A percentile compares a stretch with the other conserved stretches of the same genome.
These are phyloP conservation scores for Inosperma sp. DNA, from an alignment of 768 basidiomycete genomes.

Conservation along the genomic window DNA sequence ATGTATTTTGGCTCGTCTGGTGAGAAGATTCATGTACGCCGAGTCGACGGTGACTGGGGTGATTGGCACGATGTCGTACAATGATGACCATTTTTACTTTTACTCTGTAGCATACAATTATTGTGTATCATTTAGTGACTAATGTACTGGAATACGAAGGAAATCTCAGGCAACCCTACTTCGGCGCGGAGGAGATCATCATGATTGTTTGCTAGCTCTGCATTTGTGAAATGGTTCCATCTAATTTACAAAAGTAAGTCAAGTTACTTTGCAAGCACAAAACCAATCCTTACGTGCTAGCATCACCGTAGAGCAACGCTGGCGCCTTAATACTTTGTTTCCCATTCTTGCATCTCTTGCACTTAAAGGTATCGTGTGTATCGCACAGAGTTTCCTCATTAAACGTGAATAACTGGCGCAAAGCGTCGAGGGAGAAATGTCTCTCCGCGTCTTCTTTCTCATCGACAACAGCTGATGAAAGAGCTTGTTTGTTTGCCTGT, in stretches of 20 bases:
- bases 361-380: slow-evolving; percentile 98
- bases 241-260: slow-evolving; percentile 37
- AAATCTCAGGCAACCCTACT: slow-evolving; percentile 75
- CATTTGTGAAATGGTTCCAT: slow-evolving; percentile 97
- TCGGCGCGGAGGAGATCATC: slow-evolving; percentile 94
- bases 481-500: slow-evolving; percentile 92
- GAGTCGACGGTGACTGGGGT: slow-evolving; percentile 66
- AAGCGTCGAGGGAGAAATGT: slow-evolving; percentile 86
- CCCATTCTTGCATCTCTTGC: slow-evolving; percentile 84
- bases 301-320: slow-evolving; percentile 91
- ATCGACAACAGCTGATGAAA: slow-evolving; percentile 97
- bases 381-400: slow-evolving; percentile 84
- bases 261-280: neutral
- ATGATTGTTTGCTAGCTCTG: slow-evolving; percentile 84
- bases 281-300: slow-evolving; percentile 76
- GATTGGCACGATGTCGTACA: slow-evolving; percentile 63
- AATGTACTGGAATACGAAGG: slow-evolving; percentile 95
- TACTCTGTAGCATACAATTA: slow-evolving; percentile 11
- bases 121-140: slow-evolving; percentile 54
- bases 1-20: slow-evolving; percentile 75
- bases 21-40: slow-evolving; percentile 73
- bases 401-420: slow-evolving; percentile 88
- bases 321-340: slow-evolving; percentile 78
- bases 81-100: slow-evolving; percentile 26
- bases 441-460: slow-evolving; percentile 94